Base-by-base conservation (phyloP, 768 basidiomycete genomes). In the Phylloporus sp. region DNA sequence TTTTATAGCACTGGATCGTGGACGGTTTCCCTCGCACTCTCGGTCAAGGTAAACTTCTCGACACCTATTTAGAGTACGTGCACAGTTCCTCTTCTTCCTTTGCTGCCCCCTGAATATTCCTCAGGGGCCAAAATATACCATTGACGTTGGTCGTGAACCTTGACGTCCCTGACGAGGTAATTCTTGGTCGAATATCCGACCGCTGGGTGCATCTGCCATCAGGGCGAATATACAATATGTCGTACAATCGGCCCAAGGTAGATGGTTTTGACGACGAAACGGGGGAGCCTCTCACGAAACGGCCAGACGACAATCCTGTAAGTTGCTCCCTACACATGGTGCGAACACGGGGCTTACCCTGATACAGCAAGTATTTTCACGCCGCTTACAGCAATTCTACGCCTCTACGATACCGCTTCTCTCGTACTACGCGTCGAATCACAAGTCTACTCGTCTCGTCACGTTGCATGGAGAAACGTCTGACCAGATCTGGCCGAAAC, bases 21-120 rank as follows among this genome's bases (percentile, higher is more conserved):
- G 93, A 95, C 55, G 93, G 93, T 23, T 94, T 95, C 59, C 93
- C 93, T 42, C 82, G 92, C 29, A 95, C 91, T 10, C 68, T 91
- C 2, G 79, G 75, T n/a, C 92, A 95, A 65, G 90, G 85, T 4
- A 72, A 80, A 62, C 72, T 91, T 36, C 74, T 95, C 9, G 86
- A 94, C 67, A 70, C 73, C 17, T 79, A 90, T 65, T 77, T 94
- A 42, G 75, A 75, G 86, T 86, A 54, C 31, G 79, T 65, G 24
- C 14, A 13, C 13, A 6, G 17, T 27, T 27, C 24, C 18, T 33
- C 24, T 42, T 46, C 27, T 9, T n/a, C 15, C 8, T n/a, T 14
- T 2, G 2, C 13, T n/a, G 6, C n/a, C 31, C n/a, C 27, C 27
- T 49, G 36, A 44, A 33, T 17, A 11, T 24, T 45, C 36, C 18